Percentiles rank a stretch among this genome's conserved stretches.
Evolutionary conservation across 2,329 filamentous ascomycete species (phyloP).

Genomic region (Bipolaris oryzae): DNA sequence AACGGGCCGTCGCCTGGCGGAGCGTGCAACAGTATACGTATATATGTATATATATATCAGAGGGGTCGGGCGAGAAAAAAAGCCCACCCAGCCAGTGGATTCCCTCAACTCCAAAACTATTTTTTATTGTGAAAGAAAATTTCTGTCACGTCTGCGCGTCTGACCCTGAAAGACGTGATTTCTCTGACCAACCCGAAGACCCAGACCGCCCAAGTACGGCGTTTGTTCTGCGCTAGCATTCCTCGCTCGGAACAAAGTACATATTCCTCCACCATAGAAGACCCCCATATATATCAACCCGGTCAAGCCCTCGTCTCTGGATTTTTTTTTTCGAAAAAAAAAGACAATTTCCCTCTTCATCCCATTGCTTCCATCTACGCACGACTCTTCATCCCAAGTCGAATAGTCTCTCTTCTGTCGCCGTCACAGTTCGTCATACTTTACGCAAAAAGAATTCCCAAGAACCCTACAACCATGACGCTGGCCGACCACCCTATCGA

Average conservation of each 20-base stretch:
- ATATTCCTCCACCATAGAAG: neutral
- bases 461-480: slow-evolving; percentile 42
- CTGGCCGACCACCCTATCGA: slow-evolving; percentile 63
- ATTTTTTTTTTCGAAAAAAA: neutral
- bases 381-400: neutral
- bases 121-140: neutral
- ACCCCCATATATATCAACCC: neutral
- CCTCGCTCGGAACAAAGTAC: slow-evolving; percentile 17
- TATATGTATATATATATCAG: slow-evolving; percentile 7
- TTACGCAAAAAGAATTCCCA: neutral
- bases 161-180: neutral
- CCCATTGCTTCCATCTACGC: neutral
- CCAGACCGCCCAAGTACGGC: neutral
- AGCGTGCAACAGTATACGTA: neutral
- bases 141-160: neutral
- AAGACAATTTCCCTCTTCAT: neutral
- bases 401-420: neutral
- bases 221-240: slow-evolving; percentile 11
- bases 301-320: neutral
- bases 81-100: neutral
- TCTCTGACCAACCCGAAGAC: neutral
- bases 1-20: slow-evolving; percentile 4
- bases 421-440: neutral
- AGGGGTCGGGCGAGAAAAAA: neutral
- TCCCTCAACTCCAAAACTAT: neutral